Conservation (phyloP, 2,329 filamentous ascomycete species). For the Sclerotinia trifoliorum region DNA sequence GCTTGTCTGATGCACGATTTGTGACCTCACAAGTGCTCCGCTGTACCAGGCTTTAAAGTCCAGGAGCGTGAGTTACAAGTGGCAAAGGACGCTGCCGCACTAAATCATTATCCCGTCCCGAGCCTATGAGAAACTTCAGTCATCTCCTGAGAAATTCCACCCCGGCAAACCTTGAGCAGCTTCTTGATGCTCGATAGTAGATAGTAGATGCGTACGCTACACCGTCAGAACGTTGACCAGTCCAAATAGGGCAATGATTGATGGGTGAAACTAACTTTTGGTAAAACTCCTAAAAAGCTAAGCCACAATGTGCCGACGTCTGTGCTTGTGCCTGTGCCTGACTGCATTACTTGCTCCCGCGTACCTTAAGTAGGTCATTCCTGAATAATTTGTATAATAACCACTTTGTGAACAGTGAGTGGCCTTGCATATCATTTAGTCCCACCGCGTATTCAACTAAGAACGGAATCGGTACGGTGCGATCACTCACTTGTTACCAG, state of each 20-base stretch:
- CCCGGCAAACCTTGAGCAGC: conserved; percentile 10
- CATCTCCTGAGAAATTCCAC: conserved; percentile 3
- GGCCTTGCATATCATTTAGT: conserved; percentile 11
- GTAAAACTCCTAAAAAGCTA: conserved; percentile 15
- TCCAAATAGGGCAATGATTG: conserved; percentile 1
- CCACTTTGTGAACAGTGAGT: conserved; percentile 19
- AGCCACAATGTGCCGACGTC: conserved; percentile 19
- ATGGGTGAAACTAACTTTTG: neutral
- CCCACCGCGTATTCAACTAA: neutral
- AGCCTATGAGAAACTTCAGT: conserved; percentile 11
- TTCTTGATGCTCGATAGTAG: conserved; percentile 7
- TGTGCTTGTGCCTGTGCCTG: conserved; percentile 9
- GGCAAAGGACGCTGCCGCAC: conserved; percentile 14
- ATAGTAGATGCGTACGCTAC: neutral
- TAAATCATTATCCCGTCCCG: conserved; percentile 6
- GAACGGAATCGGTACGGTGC: neutral
- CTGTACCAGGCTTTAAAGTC: neutral
- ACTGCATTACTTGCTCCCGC: conserved; percentile 1
- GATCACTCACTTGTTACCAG: neutral
- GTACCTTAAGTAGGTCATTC: conserved; percentile 2
- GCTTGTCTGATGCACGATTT: conserved; percentile 12
- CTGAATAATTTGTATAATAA: conserved; percentile 13
- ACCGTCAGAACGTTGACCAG: conserved; percentile 4
- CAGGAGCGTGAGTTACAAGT: conserved; percentile 5
- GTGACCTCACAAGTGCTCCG: conserved; percentile 10